Evolutionary conservation across 1,284 basidiomycete genomes (phyloP).

Genomic region (Malassezia sp.): DNA sequence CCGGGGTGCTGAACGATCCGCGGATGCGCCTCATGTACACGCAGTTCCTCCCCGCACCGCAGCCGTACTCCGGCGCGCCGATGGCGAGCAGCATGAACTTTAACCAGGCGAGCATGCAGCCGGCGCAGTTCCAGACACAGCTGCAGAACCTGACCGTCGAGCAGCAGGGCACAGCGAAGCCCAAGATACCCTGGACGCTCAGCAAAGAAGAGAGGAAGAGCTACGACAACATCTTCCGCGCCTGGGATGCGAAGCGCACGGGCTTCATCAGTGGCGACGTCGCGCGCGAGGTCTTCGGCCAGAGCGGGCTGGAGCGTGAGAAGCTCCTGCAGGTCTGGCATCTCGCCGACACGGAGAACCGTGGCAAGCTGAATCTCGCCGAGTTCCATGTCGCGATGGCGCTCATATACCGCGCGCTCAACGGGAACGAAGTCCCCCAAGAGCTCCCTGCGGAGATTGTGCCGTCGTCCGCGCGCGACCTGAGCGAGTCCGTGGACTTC

Average conservation of each 20-base stretch:
- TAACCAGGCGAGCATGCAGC: constrained; percentile 38
- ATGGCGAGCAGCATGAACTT: constrained; percentile 43
- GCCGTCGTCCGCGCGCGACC: constrained; percentile 81
- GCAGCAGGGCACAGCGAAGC: constrained; percentile 53
- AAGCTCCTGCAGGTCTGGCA: constrained; percentile 87
- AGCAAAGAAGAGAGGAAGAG: constrained; percentile 86
- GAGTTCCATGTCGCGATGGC: constrained; percentile 99
- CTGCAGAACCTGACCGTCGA: constrained; percentile 51
- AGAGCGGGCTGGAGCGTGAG: constrained; percentile 76
- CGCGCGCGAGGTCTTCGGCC: constrained; percentile 86
- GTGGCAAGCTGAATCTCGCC: constrained; percentile 58
- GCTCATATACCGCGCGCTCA: constrained; percentile 70
- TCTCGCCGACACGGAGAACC: constrained; percentile 39
- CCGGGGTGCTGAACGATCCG: constrained; percentile 43
- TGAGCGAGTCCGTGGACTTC: constrained; percentile 81
- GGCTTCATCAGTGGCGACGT: constrained; percentile 80
- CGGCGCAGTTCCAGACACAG: constrained; percentile 38
- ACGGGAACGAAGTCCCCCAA: constrained; percentile 82
- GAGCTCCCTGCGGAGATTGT: constrained; percentile 76
- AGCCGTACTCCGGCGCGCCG: constrained; percentile 42
- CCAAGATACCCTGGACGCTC: constrained; percentile 76
- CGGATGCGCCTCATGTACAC: constrained; percentile 44
- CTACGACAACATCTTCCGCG: constrained; percentile 91
- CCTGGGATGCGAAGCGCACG: constrained; percentile 74
- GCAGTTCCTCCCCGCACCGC: constrained; percentile 43